phyloP scores from a whole-genome alignment of 805 yeast genomes.

The Zygoascus biomembranicola region DNA sequence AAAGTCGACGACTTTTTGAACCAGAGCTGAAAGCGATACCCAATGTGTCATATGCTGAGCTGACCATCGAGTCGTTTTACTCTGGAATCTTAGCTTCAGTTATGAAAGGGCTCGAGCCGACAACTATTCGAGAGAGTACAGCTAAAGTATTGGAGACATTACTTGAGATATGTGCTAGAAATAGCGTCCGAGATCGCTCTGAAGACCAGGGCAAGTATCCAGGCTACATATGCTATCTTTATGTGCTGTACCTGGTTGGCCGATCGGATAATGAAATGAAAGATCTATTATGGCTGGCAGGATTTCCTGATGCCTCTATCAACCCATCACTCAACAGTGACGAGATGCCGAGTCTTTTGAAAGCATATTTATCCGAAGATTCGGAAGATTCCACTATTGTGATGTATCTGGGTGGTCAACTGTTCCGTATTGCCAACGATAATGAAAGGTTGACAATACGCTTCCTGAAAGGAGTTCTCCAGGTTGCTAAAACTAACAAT shows the following conservation, averaged over 20 bases:
- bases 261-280: slow-evolving; percentile 17
- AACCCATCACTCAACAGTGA: slow-evolving; percentile 5
- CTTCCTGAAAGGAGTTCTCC: slow-evolving; percentile 13
- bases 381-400: slow-evolving; percentile 16
- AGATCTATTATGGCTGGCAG: slow-evolving; percentile 21
- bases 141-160: slow-evolving; percentile 18
- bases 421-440: slow-evolving; percentile 14
- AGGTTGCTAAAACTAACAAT: slow-evolving; percentile 12
- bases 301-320: slow-evolving; percentile 19
- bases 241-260: slow-evolving; percentile 19
- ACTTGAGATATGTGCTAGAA: slow-evolving; percentile 19
- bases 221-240: slow-evolving; percentile 19
- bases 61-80: slow-evolving; percentile 18
- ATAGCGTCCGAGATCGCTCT: slow-evolving; percentile 6
- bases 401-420: slow-evolving; percentile 19
- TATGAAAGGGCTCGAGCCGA: slow-evolving; percentile 19
- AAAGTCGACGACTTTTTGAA: slow-evolving; percentile 8
- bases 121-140: slow-evolving; percentile 17
- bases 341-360: slow-evolving; percentile 15
- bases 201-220: slow-evolving; percentile 4
- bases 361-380: slow-evolving; percentile 14
- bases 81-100: slow-evolving; percentile 18
- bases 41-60: slow-evolving; percentile 9
- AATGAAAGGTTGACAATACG: slow-evolving; percentile 17
- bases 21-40: slow-evolving; percentile 13